Percentiles rank a stretch among this genome's conserved stretches.
Conservation (phyloP, 768 basidiomycete species). For the Collybia sordida region DNA sequence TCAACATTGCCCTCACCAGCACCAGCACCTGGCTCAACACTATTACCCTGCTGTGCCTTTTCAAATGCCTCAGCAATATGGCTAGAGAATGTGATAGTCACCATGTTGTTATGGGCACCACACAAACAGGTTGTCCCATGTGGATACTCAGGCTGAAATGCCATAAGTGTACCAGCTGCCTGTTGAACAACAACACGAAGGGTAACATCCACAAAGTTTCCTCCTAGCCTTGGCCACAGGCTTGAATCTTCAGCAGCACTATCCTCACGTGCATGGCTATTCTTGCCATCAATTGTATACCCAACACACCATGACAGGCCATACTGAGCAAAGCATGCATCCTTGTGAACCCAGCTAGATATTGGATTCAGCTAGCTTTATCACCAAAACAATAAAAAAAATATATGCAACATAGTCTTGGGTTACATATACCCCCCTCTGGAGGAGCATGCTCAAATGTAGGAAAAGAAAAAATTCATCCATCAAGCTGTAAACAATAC, state of each 20-base stretch:
- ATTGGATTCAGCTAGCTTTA: neutral
- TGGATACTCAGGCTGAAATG: conserved; percentile 3
- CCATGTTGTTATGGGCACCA: conserved; percentile 2
- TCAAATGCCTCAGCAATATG: conserved; percentile 1
- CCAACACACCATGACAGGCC: neutral
- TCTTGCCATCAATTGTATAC: neutral
- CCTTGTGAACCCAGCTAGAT: conserved; percentile 3
- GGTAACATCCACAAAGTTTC: conserved; percentile 4
- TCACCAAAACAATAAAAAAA: too few relatives aligned
- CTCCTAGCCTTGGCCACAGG: neutral
- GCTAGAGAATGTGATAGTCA: conserved; percentile 2
- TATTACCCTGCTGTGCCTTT: neutral
- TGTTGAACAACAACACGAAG: conserved; percentile 3
- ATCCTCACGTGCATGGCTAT: neutral
- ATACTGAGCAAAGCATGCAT: neutral
- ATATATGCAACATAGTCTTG: conserved; percentile 2
- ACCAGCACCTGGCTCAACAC: neutral
- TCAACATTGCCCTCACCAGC: conserved; percentile 1
- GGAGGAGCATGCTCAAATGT: conserved; percentile 2
- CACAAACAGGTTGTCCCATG: conserved; percentile 5
- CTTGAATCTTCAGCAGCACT: neutral
- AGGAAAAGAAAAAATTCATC: neutral
- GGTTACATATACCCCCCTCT: conserved; percentile 3
- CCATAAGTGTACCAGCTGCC: conserved; percentile 1
- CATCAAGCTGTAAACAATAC: neutral